These are phyloP conservation scores for Phellopilus nigrolimitatus DNA, from an alignment of 1,284 basidiomycete species.

Conservation along the genomic window DNA sequence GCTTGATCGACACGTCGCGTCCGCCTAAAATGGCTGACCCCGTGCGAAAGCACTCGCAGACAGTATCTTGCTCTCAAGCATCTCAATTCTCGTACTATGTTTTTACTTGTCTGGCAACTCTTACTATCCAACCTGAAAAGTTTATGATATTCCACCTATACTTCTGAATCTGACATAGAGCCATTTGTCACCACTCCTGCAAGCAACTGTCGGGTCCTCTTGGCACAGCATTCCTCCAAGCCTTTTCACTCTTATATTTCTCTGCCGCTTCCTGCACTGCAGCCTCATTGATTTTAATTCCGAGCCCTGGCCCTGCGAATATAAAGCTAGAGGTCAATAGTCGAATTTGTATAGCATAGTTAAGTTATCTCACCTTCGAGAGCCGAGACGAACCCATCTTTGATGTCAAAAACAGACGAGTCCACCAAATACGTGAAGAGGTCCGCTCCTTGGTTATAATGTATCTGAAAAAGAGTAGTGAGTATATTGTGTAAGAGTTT, in stretches of 20 bases:
- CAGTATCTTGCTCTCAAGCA: no score
- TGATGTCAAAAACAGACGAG: slow-evolving; percentile 54
- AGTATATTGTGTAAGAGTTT: not conserved
- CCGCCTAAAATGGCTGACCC: not conserved
- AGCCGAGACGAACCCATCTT: slow-evolving; percentile 54
- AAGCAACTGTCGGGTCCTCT: slow-evolving; percentile 49
- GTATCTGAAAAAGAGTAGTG: slow-evolving; percentile 43
- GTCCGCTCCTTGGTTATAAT: slow-evolving; percentile 71
- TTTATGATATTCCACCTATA: no score
- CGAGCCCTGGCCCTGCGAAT: slow-evolving; percentile 54
- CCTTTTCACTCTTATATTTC: slow-evolving; percentile 31
- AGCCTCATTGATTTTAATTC: slow-evolving; percentile 64
- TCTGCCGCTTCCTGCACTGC: slow-evolving; percentile 51
- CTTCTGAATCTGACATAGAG: no score
- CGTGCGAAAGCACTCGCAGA: no score
- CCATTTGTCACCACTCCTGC: slow-evolving; percentile 46
- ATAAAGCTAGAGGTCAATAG: not conserved
- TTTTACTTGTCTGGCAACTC: no score
- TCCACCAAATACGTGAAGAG: slow-evolving; percentile 63
- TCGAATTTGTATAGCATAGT: not conserved
- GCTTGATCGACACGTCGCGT: not conserved
- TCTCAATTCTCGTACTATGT: no score
- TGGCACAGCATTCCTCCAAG: slow-evolving; percentile 63
- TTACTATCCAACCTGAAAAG: no score
- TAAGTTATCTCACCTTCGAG: slow-evolving; percentile 37